Conservation (phyloP, 495 filamentous ascomycete genomes). For the Trypethelium eluteriae region DNA sequence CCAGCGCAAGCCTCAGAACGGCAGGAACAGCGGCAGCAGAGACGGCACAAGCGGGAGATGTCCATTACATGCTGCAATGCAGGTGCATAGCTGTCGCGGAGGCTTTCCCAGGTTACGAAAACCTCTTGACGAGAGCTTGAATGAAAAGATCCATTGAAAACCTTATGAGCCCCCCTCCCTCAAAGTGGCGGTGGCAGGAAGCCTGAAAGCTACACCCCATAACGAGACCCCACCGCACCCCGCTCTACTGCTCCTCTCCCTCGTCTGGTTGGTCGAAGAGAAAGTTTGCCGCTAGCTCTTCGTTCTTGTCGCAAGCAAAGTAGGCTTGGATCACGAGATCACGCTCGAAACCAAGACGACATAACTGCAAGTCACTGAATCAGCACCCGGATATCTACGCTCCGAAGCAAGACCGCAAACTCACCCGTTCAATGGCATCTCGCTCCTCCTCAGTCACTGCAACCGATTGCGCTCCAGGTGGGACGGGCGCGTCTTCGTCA, state of each 20-base stretch:
- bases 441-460: constrained; percentile 90
- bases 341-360: constrained; percentile 82
- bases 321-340: constrained; percentile 96
- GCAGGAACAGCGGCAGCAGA: not conserved
- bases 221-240: not conserved
- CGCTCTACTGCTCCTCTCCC: constrained; percentile 49
- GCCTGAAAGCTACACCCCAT: not conserved
- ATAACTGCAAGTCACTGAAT: constrained; percentile 52
- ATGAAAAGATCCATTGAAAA: not conserved
- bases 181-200: not conserved
- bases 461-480: constrained; percentile 83
- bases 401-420: constrained; percentile 32
- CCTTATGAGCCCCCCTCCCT: too few species aligned
- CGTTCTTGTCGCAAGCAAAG: constrained; percentile 98
- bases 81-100: not conserved
- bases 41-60: not conserved
- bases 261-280: constrained; percentile 95
- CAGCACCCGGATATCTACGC: constrained; percentile 26
- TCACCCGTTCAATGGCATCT: constrained; percentile 90
- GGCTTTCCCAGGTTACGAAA: not conserved
- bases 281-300: constrained; percentile 95
- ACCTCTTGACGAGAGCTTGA: not conserved
- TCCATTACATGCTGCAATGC: not conserved
- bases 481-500: constrained; percentile 60
- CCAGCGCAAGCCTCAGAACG: not conserved